A percentile compares a stretch with the other conserved stretches of the same genome.
These are phyloP conservation scores for Russula ochroleuca DNA, from an alignment of 768 basidiomycete genomes.

Conservation along the genomic window DNA sequence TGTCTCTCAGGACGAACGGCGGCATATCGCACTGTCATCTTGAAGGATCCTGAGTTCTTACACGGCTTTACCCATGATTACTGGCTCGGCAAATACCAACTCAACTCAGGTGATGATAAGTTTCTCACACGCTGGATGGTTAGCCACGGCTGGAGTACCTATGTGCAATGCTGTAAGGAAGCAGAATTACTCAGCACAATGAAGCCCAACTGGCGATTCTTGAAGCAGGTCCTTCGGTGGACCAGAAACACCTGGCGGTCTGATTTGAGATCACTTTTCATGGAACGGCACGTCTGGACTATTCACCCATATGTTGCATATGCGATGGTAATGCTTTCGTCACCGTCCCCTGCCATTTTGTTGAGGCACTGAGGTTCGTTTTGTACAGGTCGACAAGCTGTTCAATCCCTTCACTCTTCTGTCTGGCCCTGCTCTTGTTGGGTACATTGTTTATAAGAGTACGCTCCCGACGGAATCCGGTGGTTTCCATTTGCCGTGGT, in stretches of 20 bases:
- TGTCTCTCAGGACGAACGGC: conserved; percentile 92
- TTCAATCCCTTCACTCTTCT: conserved; percentile 86
- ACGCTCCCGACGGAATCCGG: conserved; percentile 61
- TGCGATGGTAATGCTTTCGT: conserved; percentile 65
- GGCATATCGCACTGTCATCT: conserved; percentile 88
- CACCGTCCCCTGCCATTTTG: neutral
- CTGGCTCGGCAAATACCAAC: conserved; percentile 91
- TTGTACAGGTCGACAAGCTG: conserved; percentile 69
- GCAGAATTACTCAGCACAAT: conserved; percentile 86
- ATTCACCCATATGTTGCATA: conserved; percentile 76
- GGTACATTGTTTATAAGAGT: conserved; percentile 73
- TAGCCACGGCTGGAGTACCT: conserved; percentile 92
- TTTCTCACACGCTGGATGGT: conserved; percentile 97
- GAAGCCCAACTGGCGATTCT: conserved; percentile 95
- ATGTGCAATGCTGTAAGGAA: conserved; percentile 82
- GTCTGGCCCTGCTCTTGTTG: conserved; percentile 76
- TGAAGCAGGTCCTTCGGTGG: conserved; percentile 92
- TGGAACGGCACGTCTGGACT: conserved; percentile 84
- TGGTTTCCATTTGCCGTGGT: conserved; percentile 79
- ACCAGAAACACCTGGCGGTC: conserved; percentile 93
- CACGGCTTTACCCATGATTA: conserved; percentile 92
- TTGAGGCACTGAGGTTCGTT: conserved; percentile 16
- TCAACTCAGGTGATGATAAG: conserved; percentile 92
- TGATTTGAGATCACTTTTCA: conserved; percentile 84
- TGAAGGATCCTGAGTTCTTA: conserved; percentile 91